phyloP scores from a whole-genome alignment of 73 alveolate genomes.

The Breviolum minutum region DNA sequence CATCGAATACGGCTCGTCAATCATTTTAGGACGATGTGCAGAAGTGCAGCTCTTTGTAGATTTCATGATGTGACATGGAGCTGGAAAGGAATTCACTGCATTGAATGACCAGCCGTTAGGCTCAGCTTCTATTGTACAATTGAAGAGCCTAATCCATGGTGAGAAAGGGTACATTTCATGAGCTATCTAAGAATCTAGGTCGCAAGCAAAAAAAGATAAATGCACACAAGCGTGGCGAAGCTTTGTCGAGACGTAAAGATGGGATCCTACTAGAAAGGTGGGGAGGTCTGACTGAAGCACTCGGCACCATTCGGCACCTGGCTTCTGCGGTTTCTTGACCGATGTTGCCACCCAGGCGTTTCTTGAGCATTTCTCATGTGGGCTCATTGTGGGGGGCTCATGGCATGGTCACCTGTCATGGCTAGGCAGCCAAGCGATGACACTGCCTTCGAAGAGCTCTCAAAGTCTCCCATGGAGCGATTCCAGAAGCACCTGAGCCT shows the following conservation, averaged over 20 bases:
- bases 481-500: neutral
- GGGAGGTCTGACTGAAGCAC: too few species aligned
- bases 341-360: neutral
- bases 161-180: neutral
- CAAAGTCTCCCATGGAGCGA: constrained; percentile 20
- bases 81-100: neutral
- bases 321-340: too few species aligned
- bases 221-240: too few species aligned
- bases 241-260: too few species aligned
- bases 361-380: too few species aligned
- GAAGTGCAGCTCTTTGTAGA: neutral
- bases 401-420: neutral
- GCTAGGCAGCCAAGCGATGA: constrained; percentile 1
- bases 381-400: neutral
- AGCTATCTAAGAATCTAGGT: too few species aligned
- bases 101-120: neutral
- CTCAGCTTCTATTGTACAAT: neutral
- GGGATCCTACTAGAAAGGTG: too few species aligned
- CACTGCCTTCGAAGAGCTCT: constrained; percentile 23
- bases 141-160: neutral
- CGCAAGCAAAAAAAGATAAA: too few species aligned
- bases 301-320: too few species aligned
- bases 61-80: neutral
- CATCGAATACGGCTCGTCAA: constrained; percentile 89
- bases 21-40: constrained; percentile 34